phyloP scores from a whole-genome alignment of 352 stramenopile genomes.

The Phytophthora europaea region DNA sequence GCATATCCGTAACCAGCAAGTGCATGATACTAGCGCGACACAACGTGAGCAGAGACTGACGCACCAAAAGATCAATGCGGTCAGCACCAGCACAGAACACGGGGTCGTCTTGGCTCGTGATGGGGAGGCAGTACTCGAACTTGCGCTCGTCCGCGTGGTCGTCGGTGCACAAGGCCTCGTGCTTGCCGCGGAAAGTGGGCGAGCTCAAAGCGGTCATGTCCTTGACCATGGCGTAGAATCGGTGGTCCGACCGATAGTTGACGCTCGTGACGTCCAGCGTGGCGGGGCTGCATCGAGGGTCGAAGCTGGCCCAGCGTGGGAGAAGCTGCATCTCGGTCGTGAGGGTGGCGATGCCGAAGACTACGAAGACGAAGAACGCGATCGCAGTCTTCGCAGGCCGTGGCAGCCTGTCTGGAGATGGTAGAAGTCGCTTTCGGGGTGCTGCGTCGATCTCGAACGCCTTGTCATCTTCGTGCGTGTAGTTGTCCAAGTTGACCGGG shows the following conservation, averaged over 20 bases:
- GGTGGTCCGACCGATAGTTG: slow-evolving; percentile 19
- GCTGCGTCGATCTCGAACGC: background rate
- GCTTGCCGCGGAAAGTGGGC: slow-evolving; percentile 31
- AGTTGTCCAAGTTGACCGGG: background rate
- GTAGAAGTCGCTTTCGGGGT: background rate
- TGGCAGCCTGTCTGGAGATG: background rate
- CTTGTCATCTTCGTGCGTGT: background rate
- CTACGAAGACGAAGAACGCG: slow-evolving; percentile 5
- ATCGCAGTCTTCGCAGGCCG: slow-evolving; percentile 3
- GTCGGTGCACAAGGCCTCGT: slow-evolving; percentile 17
- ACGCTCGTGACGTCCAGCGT: slow-evolving; percentile 4
- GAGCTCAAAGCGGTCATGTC: slow-evolving; percentile 7
- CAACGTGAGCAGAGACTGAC: slow-evolving; percentile 24
- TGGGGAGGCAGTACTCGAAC: slow-evolving; percentile 52
- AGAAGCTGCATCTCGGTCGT: slow-evolving; percentile 14
- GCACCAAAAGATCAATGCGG: slow-evolving; percentile 48
- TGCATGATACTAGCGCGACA: slow-evolving; percentile 54
- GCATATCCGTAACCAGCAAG: slow-evolving; percentile 28
- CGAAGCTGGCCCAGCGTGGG: slow-evolving; percentile 16
- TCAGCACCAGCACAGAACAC: slow-evolving; percentile 49
- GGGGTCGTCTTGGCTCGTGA: slow-evolving; percentile 49
- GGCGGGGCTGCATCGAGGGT: slow-evolving; percentile 13
- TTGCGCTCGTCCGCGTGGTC: slow-evolving; percentile 3
- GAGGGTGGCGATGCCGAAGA: slow-evolving; percentile 6
- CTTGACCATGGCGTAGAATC: slow-evolving; percentile 21